phyloP scores from a whole-genome alignment of 2,329 filamentous ascomycete genomes.

The Alternaria alternata region DNA sequence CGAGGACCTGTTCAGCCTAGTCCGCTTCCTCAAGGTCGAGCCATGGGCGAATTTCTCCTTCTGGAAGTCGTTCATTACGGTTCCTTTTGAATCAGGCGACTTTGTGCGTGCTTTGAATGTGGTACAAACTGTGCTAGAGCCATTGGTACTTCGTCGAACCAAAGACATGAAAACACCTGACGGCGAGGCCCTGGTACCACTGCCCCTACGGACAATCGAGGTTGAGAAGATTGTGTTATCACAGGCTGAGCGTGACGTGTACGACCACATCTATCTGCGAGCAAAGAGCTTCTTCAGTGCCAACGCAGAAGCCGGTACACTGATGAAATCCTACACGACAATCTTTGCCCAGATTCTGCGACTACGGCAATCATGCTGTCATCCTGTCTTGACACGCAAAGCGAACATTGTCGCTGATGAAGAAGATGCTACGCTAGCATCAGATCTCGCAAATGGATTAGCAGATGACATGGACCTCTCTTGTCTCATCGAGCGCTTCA shows the following conservation, averaged over 20 bases:
- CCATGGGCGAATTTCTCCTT: conserved; percentile 99
- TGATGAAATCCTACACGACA: conserved; percentile 94
- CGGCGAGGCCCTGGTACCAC: conserved; percentile 79
- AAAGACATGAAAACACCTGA: conserved; percentile 98
- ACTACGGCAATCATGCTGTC: conserved; percentile 91
- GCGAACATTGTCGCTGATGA: conserved; percentile 86
- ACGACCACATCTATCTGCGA: conserved; percentile 85
- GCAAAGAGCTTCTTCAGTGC: conserved; percentile 85
- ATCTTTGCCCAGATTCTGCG: conserved; percentile 97
- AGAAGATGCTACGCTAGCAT: conserved; percentile 78
- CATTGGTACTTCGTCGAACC: conserved; percentile 90
- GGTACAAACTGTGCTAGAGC: conserved; percentile 95
- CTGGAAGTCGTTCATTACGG: conserved; percentile 98
- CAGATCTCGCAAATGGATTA: conserved; percentile 80
- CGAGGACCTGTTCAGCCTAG: conserved; percentile 92
- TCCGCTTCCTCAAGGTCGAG: conserved; percentile 91
- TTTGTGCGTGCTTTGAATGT: conserved; percentile 94
- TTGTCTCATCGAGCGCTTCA: conserved; percentile 84
- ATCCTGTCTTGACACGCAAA: conserved; percentile 88
- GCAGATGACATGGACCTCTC: conserved; percentile 97
- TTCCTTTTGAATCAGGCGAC: conserved; percentile 94
- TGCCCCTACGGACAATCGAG: conserved; percentile 82
- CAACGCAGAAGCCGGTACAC: conserved; percentile 88
- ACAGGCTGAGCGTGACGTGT: conserved; percentile 84
- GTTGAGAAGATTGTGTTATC: conserved; percentile 89